phyloP scores from a whole-genome alignment of 306 rosid species.

The Cucurbita argyrosperma region DNA sequence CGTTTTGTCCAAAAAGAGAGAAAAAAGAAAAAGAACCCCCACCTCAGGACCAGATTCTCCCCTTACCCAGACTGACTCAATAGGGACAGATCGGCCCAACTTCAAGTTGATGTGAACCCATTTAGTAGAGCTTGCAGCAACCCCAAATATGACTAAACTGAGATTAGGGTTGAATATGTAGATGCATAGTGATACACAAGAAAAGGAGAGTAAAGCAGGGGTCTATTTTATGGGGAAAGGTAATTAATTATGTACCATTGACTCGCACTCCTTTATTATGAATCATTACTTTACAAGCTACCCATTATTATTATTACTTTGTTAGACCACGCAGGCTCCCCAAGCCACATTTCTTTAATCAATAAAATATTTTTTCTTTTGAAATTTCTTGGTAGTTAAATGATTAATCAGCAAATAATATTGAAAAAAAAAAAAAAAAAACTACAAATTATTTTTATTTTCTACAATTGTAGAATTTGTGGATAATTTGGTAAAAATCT shows the following conservation, averaged over 20 bases:
- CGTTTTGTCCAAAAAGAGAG: no score
- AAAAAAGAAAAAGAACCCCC: no score
- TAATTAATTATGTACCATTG: not conserved
- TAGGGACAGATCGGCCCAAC: not conserved
- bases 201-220: not conserved
- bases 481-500: no score
- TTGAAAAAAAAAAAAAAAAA: no score
- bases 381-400: not conserved
- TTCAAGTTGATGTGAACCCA: not conserved
- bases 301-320: not conserved
- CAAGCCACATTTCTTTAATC: not conserved
- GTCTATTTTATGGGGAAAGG: no score
- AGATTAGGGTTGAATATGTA: not conserved
- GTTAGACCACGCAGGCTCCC: not conserved
- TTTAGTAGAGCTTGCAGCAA: not conserved
- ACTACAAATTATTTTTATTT: no score
- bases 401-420: no score
- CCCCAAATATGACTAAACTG: no score
- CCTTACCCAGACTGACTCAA: not conserved
- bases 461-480: not conserved
- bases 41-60: not conserved
- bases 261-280: not conserved
- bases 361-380: not conserved
- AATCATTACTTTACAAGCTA: not conserved
- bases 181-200: not conserved